Percentiles rank a stretch among this genome's conserved stretches.
Conservation (phyloP, 768 basidiomycete species). For the Lactarius vividus region DNA sequence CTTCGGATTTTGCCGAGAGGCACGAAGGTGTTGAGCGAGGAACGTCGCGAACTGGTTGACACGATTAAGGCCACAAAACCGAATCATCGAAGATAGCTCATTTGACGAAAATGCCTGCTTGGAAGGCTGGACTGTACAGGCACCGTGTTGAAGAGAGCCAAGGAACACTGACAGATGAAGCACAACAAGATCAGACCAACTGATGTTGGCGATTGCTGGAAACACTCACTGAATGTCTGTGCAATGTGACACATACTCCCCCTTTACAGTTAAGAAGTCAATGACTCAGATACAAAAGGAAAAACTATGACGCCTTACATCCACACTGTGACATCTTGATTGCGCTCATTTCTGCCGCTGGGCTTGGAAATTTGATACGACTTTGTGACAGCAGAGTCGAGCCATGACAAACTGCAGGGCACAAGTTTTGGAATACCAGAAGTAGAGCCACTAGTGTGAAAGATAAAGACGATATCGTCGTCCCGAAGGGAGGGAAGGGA, state of each 20-base stretch:
- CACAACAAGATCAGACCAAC: conserved; percentile 30
- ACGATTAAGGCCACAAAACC: conserved; percentile 64
- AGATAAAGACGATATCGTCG: conserved; percentile 58
- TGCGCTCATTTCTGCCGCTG: conserved; percentile 38
- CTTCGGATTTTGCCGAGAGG: conserved; percentile 56
- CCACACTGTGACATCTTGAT: conserved; percentile 68
- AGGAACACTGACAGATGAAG: conserved; percentile 53
- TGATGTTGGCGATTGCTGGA: conserved; percentile 7
- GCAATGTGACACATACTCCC: conserved; percentile 84
- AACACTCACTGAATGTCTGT: conserved; percentile 65
- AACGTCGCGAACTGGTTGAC: conserved; percentile 73
- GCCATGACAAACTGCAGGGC: conserved; percentile 65
- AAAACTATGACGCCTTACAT: conserved; percentile 50
- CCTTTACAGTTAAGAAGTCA: conserved; percentile 47
- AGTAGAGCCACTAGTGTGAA: conserved; percentile 81
- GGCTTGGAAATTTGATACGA: conserved; percentile 52
- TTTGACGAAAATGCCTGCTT: conserved; percentile 60
- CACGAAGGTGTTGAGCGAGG: conserved; percentile 60
- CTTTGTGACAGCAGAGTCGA: conserved; percentile 60
- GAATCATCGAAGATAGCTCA: conserved; percentile 72
- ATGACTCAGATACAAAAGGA: conserved; percentile 34
- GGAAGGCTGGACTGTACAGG: conserved; percentile 71
- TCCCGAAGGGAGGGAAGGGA: conserved; percentile 37
- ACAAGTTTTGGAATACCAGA: conserved; percentile 83
- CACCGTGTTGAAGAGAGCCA: conserved; percentile 67